These are phyloP conservation scores for Leptographium radiaticola DNA, from an alignment of 2,329 filamentous ascomycete genomes.

Conservation along the genomic window DNA sequence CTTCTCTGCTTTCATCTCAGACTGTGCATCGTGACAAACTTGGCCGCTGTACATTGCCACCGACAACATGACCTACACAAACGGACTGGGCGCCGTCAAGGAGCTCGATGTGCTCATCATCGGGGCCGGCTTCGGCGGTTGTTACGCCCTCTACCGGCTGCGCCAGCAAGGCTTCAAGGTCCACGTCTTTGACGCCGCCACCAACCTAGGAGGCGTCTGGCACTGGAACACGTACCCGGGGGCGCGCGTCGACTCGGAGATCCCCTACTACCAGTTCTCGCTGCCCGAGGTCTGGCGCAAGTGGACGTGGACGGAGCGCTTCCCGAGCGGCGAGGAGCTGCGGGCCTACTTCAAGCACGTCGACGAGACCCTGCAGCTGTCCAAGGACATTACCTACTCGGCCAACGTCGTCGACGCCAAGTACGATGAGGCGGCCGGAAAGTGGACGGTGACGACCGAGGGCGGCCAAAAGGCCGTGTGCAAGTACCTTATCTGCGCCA, in stretches of 20 bases:
- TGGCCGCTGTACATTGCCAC: not conserved
- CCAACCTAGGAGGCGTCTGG: conserved; percentile 28
- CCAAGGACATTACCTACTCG: conserved; percentile 30
- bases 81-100: not conserved
- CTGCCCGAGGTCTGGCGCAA: conserved; percentile 25
- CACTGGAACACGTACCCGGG: conserved; percentile 31
- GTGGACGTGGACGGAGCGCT: conserved; percentile 30
- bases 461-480: conserved; percentile 24
- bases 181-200: conserved; percentile 24
- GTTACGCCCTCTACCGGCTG: conserved; percentile 21
- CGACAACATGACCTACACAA: not conserved
- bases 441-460: conserved; percentile 30
- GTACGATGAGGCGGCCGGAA: conserved; percentile 21
- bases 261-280: conserved; percentile 22
- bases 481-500: conserved; percentile 31
- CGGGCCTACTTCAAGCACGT: conserved; percentile 32
- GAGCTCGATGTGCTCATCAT: conserved; percentile 13
- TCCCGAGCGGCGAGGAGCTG: conserved; percentile 26
- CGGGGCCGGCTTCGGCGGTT: conserved; percentile 16
- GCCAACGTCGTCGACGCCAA: conserved; percentile 26
- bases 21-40: not conserved
- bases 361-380: conserved; percentile 27
- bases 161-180: conserved; percentile 21
- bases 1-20: too few relatives aligned
- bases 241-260: conserved; percentile 25